phyloP scores from a whole-genome alignment of 306 rosid species.

The Hippophae rhamnoides region DNA sequence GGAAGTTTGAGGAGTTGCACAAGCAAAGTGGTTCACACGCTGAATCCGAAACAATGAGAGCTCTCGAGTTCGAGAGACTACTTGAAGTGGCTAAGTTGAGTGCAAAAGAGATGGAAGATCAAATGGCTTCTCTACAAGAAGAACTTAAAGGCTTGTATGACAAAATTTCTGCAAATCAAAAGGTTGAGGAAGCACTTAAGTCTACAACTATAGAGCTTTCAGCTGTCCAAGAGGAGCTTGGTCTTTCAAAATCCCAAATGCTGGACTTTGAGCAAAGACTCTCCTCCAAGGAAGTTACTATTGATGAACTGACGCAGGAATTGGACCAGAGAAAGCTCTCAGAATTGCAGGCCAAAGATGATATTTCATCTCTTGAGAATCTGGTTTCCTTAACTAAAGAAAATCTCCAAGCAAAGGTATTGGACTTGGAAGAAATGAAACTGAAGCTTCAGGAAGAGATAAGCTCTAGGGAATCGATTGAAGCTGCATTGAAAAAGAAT shows the following conservation, averaged over 20 bases:
- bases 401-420: slow-evolving; percentile 46
- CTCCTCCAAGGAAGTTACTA: slow-evolving; percentile 44
- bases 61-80: slow-evolving; percentile 56
- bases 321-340: slow-evolving; percentile 46
- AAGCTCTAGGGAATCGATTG: slow-evolving; percentile 43
- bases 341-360: slow-evolving; percentile 62
- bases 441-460: slow-evolving; percentile 56
- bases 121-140: slow-evolving; percentile 54
- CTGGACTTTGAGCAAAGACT: slow-evolving; percentile 41
- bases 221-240: slow-evolving; percentile 55
- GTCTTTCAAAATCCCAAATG: slow-evolving; percentile 52
- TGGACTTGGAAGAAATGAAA: slow-evolving; percentile 52
- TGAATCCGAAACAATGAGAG: slow-evolving; percentile 62
- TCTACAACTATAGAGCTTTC: slow-evolving; percentile 60
- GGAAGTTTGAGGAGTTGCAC: slow-evolving; percentile 77
- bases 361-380: slow-evolving; percentile 58
- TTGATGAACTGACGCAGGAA: slow-evolving; percentile 48
- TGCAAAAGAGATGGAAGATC: slow-evolving; percentile 54
- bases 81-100: slow-evolving; percentile 55
- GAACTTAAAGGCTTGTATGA: slow-evolving; percentile 63
- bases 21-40: slow-evolving; percentile 71
- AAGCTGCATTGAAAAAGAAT: slow-evolving; percentile 35
- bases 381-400: slow-evolving; percentile 47
- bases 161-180: slow-evolving; percentile 57
- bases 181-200: slow-evolving; percentile 64